phyloP scores from a whole-genome alignment of 177 flowering plant genomes.

The Vitis hybrid region DNA sequence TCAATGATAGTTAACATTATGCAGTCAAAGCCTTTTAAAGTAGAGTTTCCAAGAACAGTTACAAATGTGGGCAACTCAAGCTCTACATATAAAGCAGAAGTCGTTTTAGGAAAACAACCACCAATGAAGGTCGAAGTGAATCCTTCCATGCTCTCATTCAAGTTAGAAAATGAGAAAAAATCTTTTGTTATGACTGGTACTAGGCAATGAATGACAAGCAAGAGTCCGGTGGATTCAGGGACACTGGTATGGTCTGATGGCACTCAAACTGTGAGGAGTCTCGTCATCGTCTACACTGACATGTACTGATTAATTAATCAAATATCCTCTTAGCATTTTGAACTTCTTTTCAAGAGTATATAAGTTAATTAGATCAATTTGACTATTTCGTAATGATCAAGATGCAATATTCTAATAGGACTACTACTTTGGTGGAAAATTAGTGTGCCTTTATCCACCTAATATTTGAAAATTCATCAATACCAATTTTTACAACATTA shows the following conservation, averaged over 20 bases:
- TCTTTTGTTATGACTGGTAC: conserved; percentile 9
- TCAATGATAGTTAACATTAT: rapidly evolving
- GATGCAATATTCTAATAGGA: too few species aligned
- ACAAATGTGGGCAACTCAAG: conserved; percentile 10
- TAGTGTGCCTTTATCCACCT: rapidly evolving
- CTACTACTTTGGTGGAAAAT: too few species aligned
- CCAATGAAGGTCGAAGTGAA: not conserved
- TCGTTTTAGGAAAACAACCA: not conserved
- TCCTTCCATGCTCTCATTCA: conserved; percentile 7
- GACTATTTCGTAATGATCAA: too few species aligned
- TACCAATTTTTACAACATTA: too few species aligned
- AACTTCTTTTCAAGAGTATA: too few species aligned
- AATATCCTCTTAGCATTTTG: too few species aligned
- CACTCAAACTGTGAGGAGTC: not conserved
- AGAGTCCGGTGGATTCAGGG: rapidly evolving
- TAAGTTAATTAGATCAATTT: too few species aligned
- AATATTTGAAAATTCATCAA: too few species aligned
- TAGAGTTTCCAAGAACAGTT: not conserved
- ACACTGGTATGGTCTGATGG: not conserved
- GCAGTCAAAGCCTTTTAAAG: conserved; percentile 17
- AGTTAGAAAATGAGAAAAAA: not conserved
- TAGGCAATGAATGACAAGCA: not conserved
- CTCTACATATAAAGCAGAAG: conserved; percentile 10
- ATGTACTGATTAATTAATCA: too few species aligned
- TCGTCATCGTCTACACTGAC: not conserved